Evolutionary conservation across 2,329 filamentous ascomycete species (phyloP).

Genomic region (Hymenoscyphus fructigenus): DNA sequence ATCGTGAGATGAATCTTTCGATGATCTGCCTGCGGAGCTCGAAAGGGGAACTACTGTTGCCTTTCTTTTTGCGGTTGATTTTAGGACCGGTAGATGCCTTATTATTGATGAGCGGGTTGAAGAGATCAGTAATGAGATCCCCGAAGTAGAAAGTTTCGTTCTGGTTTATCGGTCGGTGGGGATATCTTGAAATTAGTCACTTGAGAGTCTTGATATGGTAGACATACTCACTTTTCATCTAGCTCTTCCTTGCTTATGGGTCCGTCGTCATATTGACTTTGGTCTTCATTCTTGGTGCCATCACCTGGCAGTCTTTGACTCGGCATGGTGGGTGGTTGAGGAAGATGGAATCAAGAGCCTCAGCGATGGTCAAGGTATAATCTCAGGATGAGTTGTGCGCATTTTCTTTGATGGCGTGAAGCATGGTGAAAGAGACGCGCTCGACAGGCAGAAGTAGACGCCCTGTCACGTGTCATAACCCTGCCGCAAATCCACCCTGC

Average conservation of each 20-base stretch:
- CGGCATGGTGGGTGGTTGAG: background rate
- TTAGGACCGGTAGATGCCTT: constrained; percentile 45
- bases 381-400: background rate
- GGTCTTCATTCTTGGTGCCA: constrained; percentile 42
- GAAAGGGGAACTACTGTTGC: constrained; percentile 63
- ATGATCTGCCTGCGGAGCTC: constrained; percentile 81
- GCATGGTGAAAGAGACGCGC: background rate
- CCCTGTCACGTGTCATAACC: background rate
- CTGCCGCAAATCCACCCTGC: background rate
- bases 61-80: constrained; percentile 55
- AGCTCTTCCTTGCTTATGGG: constrained; percentile 31
- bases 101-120: constrained; percentile 76
- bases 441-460: background rate
- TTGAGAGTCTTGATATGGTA: background rate
- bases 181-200: constrained; percentile 56
- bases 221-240: constrained; percentile 16
- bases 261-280: constrained; percentile 48
- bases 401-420: background rate
- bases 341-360: background rate
- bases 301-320: constrained; percentile 19
- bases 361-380: background rate
- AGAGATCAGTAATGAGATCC: constrained; percentile 72
- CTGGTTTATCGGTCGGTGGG: constrained; percentile 78
- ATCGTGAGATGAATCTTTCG: constrained; percentile 79
- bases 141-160: constrained; percentile 79